Conservation (phyloP, 176 grass and related monocot species). For the Musa acuminata region DNA sequence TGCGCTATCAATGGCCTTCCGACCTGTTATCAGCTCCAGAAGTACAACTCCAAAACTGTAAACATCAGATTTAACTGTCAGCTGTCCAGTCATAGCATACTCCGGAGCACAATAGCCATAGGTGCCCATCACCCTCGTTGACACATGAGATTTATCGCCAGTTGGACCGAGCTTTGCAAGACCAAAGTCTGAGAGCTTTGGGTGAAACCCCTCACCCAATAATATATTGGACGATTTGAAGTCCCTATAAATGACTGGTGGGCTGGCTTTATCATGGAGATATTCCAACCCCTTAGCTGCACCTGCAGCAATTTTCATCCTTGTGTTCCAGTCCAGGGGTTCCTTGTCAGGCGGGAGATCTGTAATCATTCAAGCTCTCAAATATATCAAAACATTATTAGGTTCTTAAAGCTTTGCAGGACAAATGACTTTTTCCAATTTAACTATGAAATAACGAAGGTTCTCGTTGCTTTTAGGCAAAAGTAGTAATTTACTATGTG, state of each 20-base stretch:
- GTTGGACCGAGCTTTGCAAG: constrained; percentile 16
- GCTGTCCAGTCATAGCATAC: constrained; percentile 19
- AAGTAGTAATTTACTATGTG: too few species aligned
- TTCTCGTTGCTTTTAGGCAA: neutral
- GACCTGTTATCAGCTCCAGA: constrained; percentile 10
- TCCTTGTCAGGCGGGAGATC: constrained; percentile 10
- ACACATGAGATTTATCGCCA: constrained; percentile 17
- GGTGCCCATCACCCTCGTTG: constrained; percentile 14
- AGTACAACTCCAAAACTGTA: constrained; percentile 18
- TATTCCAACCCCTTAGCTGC: constrained; percentile 15
- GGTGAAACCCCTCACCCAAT: constrained; percentile 8
- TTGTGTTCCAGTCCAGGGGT: constrained; percentile 13
- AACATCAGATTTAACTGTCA: constrained; percentile 20
- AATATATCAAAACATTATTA: neutral
- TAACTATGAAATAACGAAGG: neutral
- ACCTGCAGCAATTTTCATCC: constrained; percentile 21
- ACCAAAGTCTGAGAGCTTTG: constrained; percentile 14
- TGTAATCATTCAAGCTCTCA: constrained; percentile 4
- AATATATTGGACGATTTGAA: constrained; percentile 18
- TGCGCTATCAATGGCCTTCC: constrained; percentile 12
- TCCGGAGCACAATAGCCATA: constrained; percentile 20
- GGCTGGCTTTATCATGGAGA: constrained; percentile 21
- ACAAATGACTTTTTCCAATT: neutral
- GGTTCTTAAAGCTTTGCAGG: neutral
- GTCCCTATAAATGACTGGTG: constrained; percentile 15